Base-by-base conservation (phyloP, 2,329 filamentous ascomycete species). In the Penicillium sp. region DNA sequence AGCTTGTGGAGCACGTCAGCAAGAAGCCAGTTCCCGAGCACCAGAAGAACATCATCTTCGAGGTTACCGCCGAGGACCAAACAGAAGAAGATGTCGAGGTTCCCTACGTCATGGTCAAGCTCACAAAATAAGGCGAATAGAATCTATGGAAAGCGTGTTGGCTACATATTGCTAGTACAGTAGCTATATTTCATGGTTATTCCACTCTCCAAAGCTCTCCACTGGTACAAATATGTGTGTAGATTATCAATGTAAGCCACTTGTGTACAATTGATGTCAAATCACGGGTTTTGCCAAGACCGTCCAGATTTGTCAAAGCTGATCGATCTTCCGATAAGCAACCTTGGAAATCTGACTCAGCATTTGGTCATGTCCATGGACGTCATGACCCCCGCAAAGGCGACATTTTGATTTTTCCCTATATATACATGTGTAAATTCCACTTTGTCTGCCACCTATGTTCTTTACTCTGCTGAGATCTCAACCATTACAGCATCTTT, bases 21-120 rank as follows among this genome's bases (percentile, higher is more conserved):
- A 96, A 93, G 82, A 97, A 96, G 80, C 82, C 87, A 2, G 88
- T 99, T 55, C 93, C 94, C 0, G 83, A 85, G 4, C 93, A 97
- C 71, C 91, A 96, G 78, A 94, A 89, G 81, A 93, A 96, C 67
- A 85, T 97, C 60, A 97, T 97, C 65, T 95, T 97, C 69, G 94
- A 97, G 79, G 89, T 97, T 62, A 95, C 94, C 7, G 90, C 89
- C 0, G 93, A 97, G 72, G 94, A 97, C 69, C 79, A 85, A 68
- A 87, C 85, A 4, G 93, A 89, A 60, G 91, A 97, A 76, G 94
- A 99, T 72, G 93, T 97, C 1, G 94, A 99, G 77, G 89, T 97
- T 63, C 94, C 94, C 4, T 97, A 96, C 73, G 90, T 97, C 68
- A 96, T 93, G 86, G 86, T 96, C 62, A 93, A 87, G 79, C 77